Evolutionary conservation across 257 asterid genomes (phyloP).

Genomic region (Solanum chilense): DNA sequence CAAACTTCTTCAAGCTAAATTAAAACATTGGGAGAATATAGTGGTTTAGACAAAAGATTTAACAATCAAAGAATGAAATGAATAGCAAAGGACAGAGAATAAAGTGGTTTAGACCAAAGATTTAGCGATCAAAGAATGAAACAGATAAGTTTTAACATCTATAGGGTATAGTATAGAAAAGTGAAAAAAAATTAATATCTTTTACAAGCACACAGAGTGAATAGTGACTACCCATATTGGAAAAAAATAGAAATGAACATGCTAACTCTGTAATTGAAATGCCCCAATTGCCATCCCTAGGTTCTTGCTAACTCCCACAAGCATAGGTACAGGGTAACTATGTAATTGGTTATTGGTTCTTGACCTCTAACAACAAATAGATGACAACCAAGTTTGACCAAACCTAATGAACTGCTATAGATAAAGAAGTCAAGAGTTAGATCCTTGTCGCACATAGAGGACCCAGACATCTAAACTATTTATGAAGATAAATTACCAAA

Average conservation of each 20-base stretch:
- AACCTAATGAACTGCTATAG: neutral
- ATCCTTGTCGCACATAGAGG: neutral
- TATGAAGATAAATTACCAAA: neutral
- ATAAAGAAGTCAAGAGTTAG: neutral
- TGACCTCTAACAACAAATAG: neutral
- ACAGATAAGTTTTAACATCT: neutral
- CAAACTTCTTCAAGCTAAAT: neutral
- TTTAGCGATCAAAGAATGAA: neutral
- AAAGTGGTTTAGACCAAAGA: neutral
- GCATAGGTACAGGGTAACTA: neutral
- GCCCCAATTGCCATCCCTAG: neutral
- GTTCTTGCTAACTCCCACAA: neutral
- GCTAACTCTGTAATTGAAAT: neutral
- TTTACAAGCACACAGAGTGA: neutral
- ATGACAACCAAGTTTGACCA: neutral
- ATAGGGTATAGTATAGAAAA: neutral
- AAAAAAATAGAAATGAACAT: neutral
- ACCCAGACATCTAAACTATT: neutral
- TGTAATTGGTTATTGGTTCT: neutral
- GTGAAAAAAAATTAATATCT: neutral
- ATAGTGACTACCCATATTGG: neutral
- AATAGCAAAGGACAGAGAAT: neutral
- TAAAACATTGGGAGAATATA: neutral
- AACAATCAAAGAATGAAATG: neutral
- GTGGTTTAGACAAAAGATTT: neutral